phyloP scores from a whole-genome alignment of 345 rosid genomes.

The Mangifera indica region DNA sequence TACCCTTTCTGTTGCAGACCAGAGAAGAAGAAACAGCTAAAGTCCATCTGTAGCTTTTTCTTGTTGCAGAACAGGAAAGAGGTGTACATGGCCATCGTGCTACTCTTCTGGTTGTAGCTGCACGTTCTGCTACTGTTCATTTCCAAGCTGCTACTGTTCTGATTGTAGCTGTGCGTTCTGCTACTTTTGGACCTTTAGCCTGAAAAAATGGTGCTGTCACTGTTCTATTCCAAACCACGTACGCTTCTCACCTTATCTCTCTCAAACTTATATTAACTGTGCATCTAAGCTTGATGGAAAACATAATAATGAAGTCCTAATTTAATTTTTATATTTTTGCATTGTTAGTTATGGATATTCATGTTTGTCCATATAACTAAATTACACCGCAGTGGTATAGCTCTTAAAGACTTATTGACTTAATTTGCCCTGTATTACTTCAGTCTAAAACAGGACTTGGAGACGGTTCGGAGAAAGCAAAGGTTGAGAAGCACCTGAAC shows the following conservation, averaged over 20 bases:
- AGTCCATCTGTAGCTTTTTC: conserved; percentile 17
- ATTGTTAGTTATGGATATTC: not conserved
- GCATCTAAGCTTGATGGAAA: not conserved
- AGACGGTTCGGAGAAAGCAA: conserved; percentile 18
- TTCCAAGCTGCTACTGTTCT: conserved; percentile 32
- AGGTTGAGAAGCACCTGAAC: conserved; percentile 23
- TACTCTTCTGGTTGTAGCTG: conserved; percentile 41
- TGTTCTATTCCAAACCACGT: conserved; percentile 22
- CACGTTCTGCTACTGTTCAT: conserved; percentile 29
- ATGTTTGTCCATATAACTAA: not conserved
- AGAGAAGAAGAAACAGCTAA: conserved; percentile 19
- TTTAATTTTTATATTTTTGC: not conserved
- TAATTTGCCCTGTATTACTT: conserved; percentile 9
- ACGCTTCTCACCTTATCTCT: conserved; percentile 26
- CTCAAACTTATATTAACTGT: conserved; percentile 1
- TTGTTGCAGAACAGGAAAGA: conserved; percentile 26
- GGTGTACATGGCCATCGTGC: conserved; percentile 39
- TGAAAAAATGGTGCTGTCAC: conserved; percentile 29
- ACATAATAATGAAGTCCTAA: not conserved
- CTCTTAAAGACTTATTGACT: not conserved
- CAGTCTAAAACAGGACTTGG: conserved; percentile 37
- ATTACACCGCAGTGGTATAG: not conserved
- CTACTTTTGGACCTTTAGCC: conserved; percentile 43
- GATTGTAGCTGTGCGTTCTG: conserved; percentile 42
- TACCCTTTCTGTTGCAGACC: conserved; percentile 25